Evolutionary conservation across 345 rosid genomes (phyloP).

Genomic region (Salix viminalis): DNA sequence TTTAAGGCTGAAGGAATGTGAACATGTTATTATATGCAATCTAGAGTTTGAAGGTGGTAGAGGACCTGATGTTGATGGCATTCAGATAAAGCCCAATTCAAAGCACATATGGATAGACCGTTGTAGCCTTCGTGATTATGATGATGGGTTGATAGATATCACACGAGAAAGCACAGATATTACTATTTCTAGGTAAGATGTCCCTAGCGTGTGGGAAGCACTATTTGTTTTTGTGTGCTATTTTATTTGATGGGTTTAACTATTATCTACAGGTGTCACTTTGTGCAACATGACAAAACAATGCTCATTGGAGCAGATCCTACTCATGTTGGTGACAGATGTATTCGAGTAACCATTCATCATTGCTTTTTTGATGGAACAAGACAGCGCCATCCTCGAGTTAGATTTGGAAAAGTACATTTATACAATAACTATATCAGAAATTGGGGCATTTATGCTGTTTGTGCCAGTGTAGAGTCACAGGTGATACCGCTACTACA

Average conservation of each 20-base stretch:
- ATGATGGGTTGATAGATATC: constrained; percentile 92
- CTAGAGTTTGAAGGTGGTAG: constrained; percentile 84
- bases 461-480: too few species aligned
- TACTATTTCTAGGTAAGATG: constrained; percentile 70
- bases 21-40: constrained; percentile 80
- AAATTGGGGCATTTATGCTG: too few species aligned
- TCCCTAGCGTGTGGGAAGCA: not conserved
- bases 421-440: too few species aligned
- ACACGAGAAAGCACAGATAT: constrained; percentile 90
- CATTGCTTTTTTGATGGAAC: too few species aligned
- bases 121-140: constrained; percentile 77
- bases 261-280: constrained; percentile 61
- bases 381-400: too few species aligned
- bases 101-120: constrained; percentile 88
- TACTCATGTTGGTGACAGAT: too few species aligned
- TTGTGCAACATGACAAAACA: constrained; percentile 35
- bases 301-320: too few species aligned
- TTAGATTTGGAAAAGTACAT: too few species aligned
- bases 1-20: constrained; percentile 78
- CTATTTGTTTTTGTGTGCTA: not conserved
- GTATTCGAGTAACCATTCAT: too few species aligned
- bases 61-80: constrained; percentile 82
- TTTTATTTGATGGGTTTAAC: constrained; percentile 11
- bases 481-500: too few species aligned
- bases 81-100: constrained; percentile 92